These are phyloP conservation scores for Euphorbia peplus DNA, from an alignment of 345 rosid species.

Conservation along the genomic window DNA sequence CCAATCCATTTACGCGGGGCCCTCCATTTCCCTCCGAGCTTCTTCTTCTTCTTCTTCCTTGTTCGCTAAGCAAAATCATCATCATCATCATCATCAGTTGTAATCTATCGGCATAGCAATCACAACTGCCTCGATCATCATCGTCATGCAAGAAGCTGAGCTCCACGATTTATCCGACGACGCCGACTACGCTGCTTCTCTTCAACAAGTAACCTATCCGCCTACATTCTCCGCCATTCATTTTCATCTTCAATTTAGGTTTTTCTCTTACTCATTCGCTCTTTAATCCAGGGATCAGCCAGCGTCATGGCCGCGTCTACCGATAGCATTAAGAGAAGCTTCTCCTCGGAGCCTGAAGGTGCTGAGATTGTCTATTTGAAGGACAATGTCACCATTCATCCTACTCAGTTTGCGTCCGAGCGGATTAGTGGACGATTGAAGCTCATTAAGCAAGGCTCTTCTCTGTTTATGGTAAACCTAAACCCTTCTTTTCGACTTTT, in stretches of 20 bases:
- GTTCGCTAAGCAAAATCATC: constrained; percentile 25
- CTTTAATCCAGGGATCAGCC: constrained; percentile 54
- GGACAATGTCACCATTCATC: constrained; percentile 89
- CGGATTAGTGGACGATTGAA: constrained; percentile 87
- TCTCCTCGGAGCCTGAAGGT: constrained; percentile 57
- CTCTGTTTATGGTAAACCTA: constrained; percentile 71
- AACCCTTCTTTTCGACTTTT: neutral
- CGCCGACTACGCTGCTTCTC: constrained; percentile 93
- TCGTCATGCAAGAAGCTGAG: constrained; percentile 70
- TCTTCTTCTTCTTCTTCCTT: constrained; percentile 16
- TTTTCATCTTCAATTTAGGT: constrained; percentile 2
- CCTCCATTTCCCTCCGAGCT: neutral
- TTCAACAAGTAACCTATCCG: constrained; percentile 72
- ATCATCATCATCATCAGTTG: too few species aligned
- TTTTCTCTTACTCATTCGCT: neutral
- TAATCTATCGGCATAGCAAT: too few species aligned
- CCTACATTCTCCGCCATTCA: neutral
- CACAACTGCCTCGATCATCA: too few species aligned
- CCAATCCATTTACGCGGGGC: constrained; percentile 9
- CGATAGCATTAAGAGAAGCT: constrained; percentile 60
- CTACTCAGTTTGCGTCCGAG: constrained; percentile 83
- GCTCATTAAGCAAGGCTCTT: constrained; percentile 71
- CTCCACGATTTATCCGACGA: constrained; percentile 91
- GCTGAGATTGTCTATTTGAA: constrained; percentile 69
- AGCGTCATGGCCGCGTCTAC: constrained; percentile 51